These are phyloP conservation scores for Brassica carinata DNA, from an alignment of 345 rosid species.

Conservation along the genomic window DNA sequence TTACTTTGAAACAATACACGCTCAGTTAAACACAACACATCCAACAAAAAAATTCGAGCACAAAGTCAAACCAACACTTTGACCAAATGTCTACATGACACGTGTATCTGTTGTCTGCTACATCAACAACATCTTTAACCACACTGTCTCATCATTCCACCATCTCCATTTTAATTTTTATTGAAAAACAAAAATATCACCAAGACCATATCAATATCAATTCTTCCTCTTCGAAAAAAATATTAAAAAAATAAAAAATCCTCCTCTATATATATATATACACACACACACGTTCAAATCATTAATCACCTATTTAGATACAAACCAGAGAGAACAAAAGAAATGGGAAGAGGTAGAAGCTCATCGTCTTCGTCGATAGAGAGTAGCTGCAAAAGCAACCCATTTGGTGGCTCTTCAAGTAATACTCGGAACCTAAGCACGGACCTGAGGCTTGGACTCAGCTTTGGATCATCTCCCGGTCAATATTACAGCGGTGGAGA, in stretches of 20 bases:
- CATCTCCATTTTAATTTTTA: conserved; percentile 8
- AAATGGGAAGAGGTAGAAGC: conserved; percentile 62
- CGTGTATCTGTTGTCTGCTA: conserved; percentile 45
- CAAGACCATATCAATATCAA: conserved; percentile 23
- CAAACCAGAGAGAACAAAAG: background rate
- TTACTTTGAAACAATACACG: background rate
- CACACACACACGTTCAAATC: conserved; percentile 41
- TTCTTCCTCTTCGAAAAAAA: conserved; percentile 13
- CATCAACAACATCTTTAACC: conserved; percentile 37
- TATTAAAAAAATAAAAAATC: background rate
- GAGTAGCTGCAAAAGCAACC: conserved; percentile 52
- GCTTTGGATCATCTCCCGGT: conserved; percentile 48
- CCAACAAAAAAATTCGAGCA: conserved; percentile 41
- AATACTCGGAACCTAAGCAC: conserved; percentile 56
- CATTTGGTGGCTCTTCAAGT: conserved; percentile 35
- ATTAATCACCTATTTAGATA: conserved; percentile 32
- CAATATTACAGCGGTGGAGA: conserved; percentile 37
- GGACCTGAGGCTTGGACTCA: conserved; percentile 80
- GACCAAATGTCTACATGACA: conserved; percentile 33
- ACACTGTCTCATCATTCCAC: conserved; percentile 45
- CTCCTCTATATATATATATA: conserved; percentile 34
- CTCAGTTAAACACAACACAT: conserved; percentile 32
- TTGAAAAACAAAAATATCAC: conserved; percentile 10
- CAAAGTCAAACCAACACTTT: conserved; percentile 42
- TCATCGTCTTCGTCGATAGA: conserved; percentile 69